These are phyloP conservation scores for Ophiostoma himal-ulmi DNA, from an alignment of 2,329 filamentous ascomycete species.

Conservation along the genomic window DNA sequence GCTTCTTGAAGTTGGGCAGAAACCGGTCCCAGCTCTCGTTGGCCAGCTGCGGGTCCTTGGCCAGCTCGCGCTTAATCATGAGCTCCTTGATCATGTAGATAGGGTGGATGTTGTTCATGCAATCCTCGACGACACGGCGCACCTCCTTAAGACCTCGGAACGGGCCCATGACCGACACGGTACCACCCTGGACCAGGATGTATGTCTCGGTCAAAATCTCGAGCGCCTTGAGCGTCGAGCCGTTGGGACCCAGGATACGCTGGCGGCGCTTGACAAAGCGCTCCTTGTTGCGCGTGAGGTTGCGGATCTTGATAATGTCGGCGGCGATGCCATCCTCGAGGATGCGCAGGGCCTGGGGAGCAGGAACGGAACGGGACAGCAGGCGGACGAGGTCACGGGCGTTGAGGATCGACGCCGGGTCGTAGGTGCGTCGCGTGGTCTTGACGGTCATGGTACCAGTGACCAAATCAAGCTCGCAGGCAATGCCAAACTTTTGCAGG, in stretches of 20 bases:
- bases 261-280: slow-evolving; percentile 92
- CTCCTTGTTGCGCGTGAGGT: slow-evolving; percentile 86
- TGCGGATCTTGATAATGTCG: slow-evolving; percentile 94
- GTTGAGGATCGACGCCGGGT: slow-evolving; percentile 88
- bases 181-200: slow-evolving; percentile 94
- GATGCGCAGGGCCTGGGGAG: slow-evolving; percentile 89
- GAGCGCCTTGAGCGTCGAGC: slow-evolving; percentile 87
- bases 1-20: slow-evolving; percentile 94
- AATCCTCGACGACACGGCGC: slow-evolving; percentile 82
- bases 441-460: slow-evolving; percentile 96
- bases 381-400: slow-evolving; percentile 92
- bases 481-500: slow-evolving; percentile 81
- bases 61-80: slow-evolving; percentile 77
- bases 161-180: slow-evolving; percentile 80
- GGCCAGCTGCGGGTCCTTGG: slow-evolving; percentile 73
- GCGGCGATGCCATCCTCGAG: slow-evolving; percentile 73
- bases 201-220: slow-evolving; percentile 89
- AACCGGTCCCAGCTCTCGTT: slow-evolving; percentile 94
- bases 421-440: slow-evolving; percentile 85
- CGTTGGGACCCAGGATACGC: slow-evolving; percentile 83
- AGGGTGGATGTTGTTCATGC: slow-evolving; percentile 94
- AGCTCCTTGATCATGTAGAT: slow-evolving; percentile 75
- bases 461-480: slow-evolving; percentile 86
- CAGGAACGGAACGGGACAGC: slow-evolving; percentile 82
- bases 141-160: slow-evolving; percentile 94